Base-by-base conservation (phyloP, 2,329 filamentous ascomycete genomes). In the Calonectria montana region DNA sequence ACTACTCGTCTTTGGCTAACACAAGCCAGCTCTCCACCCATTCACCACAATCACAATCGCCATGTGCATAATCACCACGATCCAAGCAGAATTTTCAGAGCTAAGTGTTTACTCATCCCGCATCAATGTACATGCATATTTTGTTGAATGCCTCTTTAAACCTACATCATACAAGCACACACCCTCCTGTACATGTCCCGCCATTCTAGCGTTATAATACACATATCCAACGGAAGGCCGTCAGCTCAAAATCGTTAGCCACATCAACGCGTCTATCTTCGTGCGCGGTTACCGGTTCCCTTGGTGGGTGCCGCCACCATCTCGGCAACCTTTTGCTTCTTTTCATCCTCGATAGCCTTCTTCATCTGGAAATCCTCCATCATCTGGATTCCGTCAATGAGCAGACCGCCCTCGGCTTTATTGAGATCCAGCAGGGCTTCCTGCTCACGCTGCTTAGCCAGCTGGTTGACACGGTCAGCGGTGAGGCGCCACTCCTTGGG, bases 401-500 rank as follows among this genome's bases (percentile, higher is more conserved):
- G 75, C 70, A 81, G 80, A 21, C 91, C 91, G 18, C 87, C 83
- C 65, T 91, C 83, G 69, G 84, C 83, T 79, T 85, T 89, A 78
- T 85, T 73, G 72, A 88, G 83, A 76, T 96, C 93, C 31, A 87
- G 82, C 70, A 88, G 77, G 63, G 88, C 81, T 25, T 86, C 81
- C 80, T 88, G 81, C 71, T 87, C 81, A 65, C 95, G 89, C 72
- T 87, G 85, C 48, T 87, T 87, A n/a, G 91, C 89, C 63, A 98
- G 86, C 83, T 93, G 88, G 79, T 86, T 81, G 80, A 88, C 89
- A 74, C 94, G 89, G 84, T 94, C 87, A 57, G 90, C 85, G 2
- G 93, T 96, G 88, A 99, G 85, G 71, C 89, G 90, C 97, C 97
- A 99, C 76, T 92, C 90, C 77, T 91, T 88, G 2, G 97, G 97